Base-by-base conservation (phyloP, 2,329 filamentous ascomycete species). In the Blumeriella jaapii region DNA sequence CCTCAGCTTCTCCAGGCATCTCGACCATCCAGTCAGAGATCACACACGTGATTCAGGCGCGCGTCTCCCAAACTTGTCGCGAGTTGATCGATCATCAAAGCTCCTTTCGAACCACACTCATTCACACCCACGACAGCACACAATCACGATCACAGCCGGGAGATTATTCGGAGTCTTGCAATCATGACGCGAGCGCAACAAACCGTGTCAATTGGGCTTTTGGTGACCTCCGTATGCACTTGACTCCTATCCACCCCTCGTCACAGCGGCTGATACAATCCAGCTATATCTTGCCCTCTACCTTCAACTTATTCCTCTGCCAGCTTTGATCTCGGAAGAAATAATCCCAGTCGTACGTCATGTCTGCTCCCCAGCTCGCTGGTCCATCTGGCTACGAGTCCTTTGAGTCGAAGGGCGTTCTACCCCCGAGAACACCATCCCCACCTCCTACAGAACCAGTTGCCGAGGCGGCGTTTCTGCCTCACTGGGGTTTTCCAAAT, bases 151-250 rank as follows among this genome's bases (percentile, higher is more conserved):
- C n/a, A n/a, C n/a, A n/a, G n/a, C n/a, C n/a, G n/a, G n/a, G n/a
- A n/a, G n/a, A n/a, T n/a, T n/a, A n/a, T n/a, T 20, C 20, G 19
- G n/a, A 22, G n/a, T 29, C 31, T 29, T 34, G 40, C 50, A 63
- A 78, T 48, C 46, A 96, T 96, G 91, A 94, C 91, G 49, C 85
- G 87, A 62, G 91, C 91, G 14, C 79, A 84, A 60, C 87, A 96
- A 62, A 89, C 84, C 47, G 78, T 95, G 57, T 93, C 86, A 43
- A 70, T 94, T 55, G 79, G 77, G 55, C 76, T 95, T 54, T 71
- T 95, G 51, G 72, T 91, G 61, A 84, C 83, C 53, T 93, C 87
- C 23, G 87, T 95, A 78, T 52, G 41, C 27, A 29, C 34, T n/a
- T 27, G 38, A 29, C 34, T 36, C 31, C 37, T 34, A 31, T 30